These are phyloP conservation scores for Neurospora cerealis DNA, from an alignment of 495 filamentous ascomycete species.

Conservation along the genomic window DNA sequence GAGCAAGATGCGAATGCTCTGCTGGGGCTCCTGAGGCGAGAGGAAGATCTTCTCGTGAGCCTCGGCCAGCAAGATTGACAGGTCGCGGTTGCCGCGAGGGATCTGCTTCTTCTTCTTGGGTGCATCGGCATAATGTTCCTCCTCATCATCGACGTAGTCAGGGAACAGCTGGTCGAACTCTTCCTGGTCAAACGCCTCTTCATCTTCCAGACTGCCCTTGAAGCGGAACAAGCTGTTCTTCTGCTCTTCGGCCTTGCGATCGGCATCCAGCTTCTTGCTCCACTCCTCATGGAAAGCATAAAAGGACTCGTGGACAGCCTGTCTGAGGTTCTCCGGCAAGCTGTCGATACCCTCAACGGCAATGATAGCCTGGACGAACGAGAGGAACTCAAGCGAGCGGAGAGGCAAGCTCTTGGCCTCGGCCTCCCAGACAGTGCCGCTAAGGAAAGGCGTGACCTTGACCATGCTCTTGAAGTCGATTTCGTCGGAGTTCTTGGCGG, in stretches of 20 bases:
- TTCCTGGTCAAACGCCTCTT: slow-evolving; percentile 64
- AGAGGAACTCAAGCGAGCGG: slow-evolving; percentile 40
- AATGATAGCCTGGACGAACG: slow-evolving; percentile 25
- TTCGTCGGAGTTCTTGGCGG: slow-evolving; percentile 16
- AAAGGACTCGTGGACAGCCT: slow-evolving; percentile 43
- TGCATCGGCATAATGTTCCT: slow-evolving; percentile 8
- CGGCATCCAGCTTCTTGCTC: slow-evolving; percentile 60
- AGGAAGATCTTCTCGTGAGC: slow-evolving; percentile 42
- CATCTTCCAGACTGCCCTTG: slow-evolving; percentile 60
- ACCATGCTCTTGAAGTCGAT: slow-evolving; percentile 31
- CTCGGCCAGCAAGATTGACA: slow-evolving; percentile 34
- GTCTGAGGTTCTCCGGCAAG: slow-evolving; percentile 22
- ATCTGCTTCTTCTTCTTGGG: slow-evolving; percentile 13
- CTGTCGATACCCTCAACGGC: slow-evolving; percentile 33
- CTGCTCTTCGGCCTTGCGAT: slow-evolving; percentile 59
- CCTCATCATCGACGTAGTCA: slow-evolving; percentile 40
- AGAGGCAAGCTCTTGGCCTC: slow-evolving; percentile 17
- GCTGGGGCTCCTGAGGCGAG: slow-evolving; percentile 18
- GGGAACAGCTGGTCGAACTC: slow-evolving; percentile 78
- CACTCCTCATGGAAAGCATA: slow-evolving; percentile 66
- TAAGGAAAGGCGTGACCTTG: slow-evolving; percentile 53
- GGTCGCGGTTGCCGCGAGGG: slow-evolving; percentile 26
- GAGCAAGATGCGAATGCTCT: slow-evolving; percentile 29
- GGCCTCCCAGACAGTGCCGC: slow-evolving; percentile 27
- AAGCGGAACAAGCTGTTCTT: slow-evolving; percentile 74